Evolutionary conservation across 2,329 filamentous ascomycete species (phyloP).

Genomic region (Penicillium paneum): DNA sequence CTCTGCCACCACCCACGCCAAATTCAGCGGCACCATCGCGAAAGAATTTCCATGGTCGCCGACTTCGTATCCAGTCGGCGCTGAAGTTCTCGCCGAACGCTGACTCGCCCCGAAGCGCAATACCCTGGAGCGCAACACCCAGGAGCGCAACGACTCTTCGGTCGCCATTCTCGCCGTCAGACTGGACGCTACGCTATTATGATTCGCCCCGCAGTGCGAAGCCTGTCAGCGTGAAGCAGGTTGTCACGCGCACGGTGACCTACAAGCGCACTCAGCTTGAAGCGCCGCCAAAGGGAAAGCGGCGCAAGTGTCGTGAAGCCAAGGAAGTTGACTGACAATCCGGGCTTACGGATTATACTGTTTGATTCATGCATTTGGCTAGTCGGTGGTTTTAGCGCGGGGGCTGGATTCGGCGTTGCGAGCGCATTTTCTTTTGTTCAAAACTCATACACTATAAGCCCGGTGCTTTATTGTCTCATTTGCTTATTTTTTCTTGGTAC

Average conservation of each 20-base stretch:
- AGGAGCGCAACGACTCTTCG: slow-evolving; percentile 53
- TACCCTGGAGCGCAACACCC: background rate
- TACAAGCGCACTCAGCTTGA: slow-evolving; percentile 76
- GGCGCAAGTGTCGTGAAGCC: slow-evolving; percentile 59
- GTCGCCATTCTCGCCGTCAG: slow-evolving; percentile 78
- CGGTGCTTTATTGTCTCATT: background rate
- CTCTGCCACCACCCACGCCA: slow-evolving; percentile 58
- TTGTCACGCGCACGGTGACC: slow-evolving; percentile 90
- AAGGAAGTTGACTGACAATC: background rate
- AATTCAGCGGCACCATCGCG: slow-evolving; percentile 53
- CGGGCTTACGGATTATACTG: background rate
- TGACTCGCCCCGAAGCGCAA: slow-evolving; percentile 37
- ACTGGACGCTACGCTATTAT: slow-evolving; percentile 69
- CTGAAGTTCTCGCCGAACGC: slow-evolving; percentile 58
- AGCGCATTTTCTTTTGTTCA: slow-evolving; percentile 1
- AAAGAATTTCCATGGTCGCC: slow-evolving; percentile 38
- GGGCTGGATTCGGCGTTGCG: background rate
- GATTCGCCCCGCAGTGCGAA: slow-evolving; percentile 61
- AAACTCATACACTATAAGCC: background rate
- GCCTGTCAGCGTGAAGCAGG: slow-evolving; percentile 71
- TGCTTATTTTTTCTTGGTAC: background rate
- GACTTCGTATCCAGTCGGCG: slow-evolving; percentile 76
- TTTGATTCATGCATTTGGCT: background rate
- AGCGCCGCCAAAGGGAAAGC: slow-evolving; percentile 87
- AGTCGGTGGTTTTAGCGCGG: slow-evolving; percentile 3